Evolutionary conservation across 2,329 filamentous ascomycete species (phyloP).

Genomic region (Leptographium lundbergii): DNA sequence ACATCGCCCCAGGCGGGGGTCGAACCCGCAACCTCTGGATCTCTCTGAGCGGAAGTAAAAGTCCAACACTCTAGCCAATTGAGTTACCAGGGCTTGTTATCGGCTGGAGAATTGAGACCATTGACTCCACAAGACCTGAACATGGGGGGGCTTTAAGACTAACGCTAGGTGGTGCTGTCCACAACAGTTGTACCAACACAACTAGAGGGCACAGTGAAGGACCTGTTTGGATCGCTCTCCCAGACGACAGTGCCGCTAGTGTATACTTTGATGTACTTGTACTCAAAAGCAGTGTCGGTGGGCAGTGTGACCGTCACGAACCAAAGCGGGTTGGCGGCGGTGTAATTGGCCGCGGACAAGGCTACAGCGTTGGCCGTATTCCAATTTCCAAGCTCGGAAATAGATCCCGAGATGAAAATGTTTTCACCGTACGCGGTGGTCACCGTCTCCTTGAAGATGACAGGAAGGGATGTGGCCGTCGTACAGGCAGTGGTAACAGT

Average conservation of each 20-base stretch:
- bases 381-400: constrained; percentile 50
- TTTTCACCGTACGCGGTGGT: constrained; percentile 48
- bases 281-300: constrained; percentile 29
- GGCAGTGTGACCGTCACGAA: constrained; percentile 38
- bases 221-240: constrained; percentile 48
- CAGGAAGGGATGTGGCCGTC: constrained; percentile 34
- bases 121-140: not conserved
- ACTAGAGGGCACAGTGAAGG: constrained; percentile 17
- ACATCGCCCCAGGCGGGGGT: no score
- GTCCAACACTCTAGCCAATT: not conserved
- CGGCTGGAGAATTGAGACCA: not conserved
- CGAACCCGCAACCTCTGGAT: no score
- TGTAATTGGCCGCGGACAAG: constrained; percentile 31
- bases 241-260: constrained; percentile 42
- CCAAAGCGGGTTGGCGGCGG: constrained; percentile 48
- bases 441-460: constrained; percentile 49
- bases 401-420: constrained; percentile 53
- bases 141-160: not conserved
- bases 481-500: constrained; percentile 20
- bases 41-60: not conserved
- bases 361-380: constrained; percentile 37
- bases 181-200: not conserved
- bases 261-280: constrained; percentile 55
- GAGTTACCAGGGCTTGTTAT: no score
- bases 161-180: not conserved